Percentiles rank a stretch among this genome's conserved stretches.
phyloP scores from a whole-genome alignment of 2,329 filamentous ascomycete genomes.

The Sodiomyces alkalinus region DNA sequence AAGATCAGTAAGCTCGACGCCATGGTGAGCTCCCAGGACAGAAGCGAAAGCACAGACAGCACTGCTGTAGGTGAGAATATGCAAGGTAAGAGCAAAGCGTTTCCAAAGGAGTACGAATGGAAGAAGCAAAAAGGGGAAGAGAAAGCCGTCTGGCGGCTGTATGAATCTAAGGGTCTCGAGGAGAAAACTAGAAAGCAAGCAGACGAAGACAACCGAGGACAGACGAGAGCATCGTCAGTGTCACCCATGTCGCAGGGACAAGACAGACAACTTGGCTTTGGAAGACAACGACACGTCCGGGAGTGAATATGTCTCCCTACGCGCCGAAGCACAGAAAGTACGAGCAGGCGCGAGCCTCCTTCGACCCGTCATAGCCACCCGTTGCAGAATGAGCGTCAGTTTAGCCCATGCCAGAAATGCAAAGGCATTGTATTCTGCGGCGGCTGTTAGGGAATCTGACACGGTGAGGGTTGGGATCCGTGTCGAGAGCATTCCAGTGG shows the following conservation, averaged over 20 bases:
- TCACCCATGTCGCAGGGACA: too few relatives aligned
- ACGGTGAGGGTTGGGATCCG: neutral
- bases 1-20: neutral
- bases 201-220: too few relatives aligned
- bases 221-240: too few relatives aligned
- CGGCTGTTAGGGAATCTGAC: neutral
- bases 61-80: neutral
- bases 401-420: conserved; percentile 1
- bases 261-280: too few relatives aligned
- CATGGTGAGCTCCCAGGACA: conserved; percentile 1
- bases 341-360: too few relatives aligned
- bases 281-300: too few relatives aligned
- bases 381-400: neutral
- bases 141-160: neutral
- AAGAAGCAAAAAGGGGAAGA: conserved; percentile 2
- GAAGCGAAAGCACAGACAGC: conserved; percentile 1
- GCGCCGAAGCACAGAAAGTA: too few relatives aligned
- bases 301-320: conserved; percentile 1
- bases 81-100: conserved; percentile 8
- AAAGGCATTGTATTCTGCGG: conserved; percentile 1
- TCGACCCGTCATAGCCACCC: neutral
- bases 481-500: conserved; percentile 1
- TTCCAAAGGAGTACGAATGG: too few relatives aligned
- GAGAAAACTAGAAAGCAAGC: too few relatives aligned
- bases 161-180: too few relatives aligned